Base-by-base conservation (phyloP, 176 grass and related monocot genomes). In the Calamus simplicifolius region DNA sequence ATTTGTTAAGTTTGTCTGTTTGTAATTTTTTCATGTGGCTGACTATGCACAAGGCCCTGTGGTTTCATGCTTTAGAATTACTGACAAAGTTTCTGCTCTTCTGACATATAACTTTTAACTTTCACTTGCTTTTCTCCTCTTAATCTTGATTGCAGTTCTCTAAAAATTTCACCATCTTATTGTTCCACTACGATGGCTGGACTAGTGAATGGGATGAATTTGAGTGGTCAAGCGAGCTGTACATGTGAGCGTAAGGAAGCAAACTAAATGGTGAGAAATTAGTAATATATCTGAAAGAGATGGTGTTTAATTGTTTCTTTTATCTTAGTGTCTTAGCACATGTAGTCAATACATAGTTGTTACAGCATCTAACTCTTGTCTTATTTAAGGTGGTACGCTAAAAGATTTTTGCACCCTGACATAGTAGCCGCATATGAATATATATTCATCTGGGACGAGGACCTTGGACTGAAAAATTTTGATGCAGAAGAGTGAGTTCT, bases 361-460 rank as follows among this genome's bases (percentile, higher is more conserved):
- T 12, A 12, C 35, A 12, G 7, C 6, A 38, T 38, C 35, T 38
- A 38, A 38, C 35, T 38, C n/a, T 27, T 59, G 4, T 27, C n/a
- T 69, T 58, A 60, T 82, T 49, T 58, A 62, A 98, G 94, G 88
- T 98, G 94, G 94, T 98, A 98, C 76, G 94, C 94, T 56, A 98
- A 98, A 71, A 62, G 94, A 25, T 98, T 98, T 80, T 76, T 98
- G 57, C 94, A 93, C 73, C 94, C 88, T 25, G 94, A 98, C 58
- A 71, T 98, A 27, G 76, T 98, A 62, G 73, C 81, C 19, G 74
- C 62, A 60, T 98, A 98, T 64, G 94, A 98, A 7, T 98, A 98
- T 79, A 89, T 98, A 83, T 98, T 98, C 63, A 83, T 98, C 80
- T 98, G 94, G 94, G 94, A 98, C 61, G 94, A 98, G 75, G 94